phyloP scores from a whole-genome alignment of 1,284 basidiomycete genomes.

The Leccinum variabile region DNA sequence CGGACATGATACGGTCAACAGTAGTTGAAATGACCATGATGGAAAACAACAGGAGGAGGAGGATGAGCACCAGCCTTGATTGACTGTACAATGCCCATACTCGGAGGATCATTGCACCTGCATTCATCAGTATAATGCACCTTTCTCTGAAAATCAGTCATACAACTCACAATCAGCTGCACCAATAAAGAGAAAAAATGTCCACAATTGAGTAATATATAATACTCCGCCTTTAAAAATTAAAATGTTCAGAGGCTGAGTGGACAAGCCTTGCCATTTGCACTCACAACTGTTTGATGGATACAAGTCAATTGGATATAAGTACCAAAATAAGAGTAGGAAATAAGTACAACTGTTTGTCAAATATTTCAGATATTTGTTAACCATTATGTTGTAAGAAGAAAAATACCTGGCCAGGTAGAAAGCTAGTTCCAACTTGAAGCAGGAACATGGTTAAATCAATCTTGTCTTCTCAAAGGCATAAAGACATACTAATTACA shows the following conservation, averaged over 20 bases:
- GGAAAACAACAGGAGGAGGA: background rate
- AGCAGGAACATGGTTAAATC: background rate
- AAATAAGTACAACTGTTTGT: background rate
- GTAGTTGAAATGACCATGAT: background rate
- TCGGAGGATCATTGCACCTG: background rate
- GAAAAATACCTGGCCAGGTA: background rate
- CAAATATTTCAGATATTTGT: background rate
- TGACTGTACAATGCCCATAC: background rate
- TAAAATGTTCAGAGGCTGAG: background rate
- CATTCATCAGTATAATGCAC: background rate
- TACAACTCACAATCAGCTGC: background rate
- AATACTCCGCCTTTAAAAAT: background rate
- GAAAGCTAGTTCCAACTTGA: background rate
- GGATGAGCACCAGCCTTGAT: background rate
- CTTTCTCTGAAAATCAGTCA: background rate
- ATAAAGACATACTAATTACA: background rate
- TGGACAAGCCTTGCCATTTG: background rate
- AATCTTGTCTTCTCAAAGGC: background rate
- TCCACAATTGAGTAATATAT: background rate
- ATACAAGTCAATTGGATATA: background rate
- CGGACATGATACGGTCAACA: background rate
- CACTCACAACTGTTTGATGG: background rate
- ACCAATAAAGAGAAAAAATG: background rate
- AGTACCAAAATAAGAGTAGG: background rate
- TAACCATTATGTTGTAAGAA: background rate